Conservation (phyloP, 83 land plant genomes). For the Diphasiastrum complanatum region DNA sequence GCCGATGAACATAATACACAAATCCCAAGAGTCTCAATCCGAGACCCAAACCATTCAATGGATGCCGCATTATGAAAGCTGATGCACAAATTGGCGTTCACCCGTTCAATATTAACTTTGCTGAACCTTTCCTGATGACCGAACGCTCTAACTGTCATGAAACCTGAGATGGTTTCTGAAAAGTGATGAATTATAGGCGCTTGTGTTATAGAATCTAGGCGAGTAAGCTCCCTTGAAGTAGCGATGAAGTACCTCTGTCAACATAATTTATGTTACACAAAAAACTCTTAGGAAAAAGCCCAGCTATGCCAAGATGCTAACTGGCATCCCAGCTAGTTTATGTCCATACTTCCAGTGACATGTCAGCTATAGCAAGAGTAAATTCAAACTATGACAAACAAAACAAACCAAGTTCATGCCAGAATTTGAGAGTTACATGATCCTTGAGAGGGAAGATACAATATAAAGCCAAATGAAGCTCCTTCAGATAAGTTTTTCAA, state of each 20-base stretch:
- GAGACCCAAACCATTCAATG: conserved; percentile 33
- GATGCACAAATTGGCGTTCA: conserved; percentile 27
- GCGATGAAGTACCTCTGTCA: conserved; percentile 29
- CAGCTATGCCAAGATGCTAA: too few species aligned
- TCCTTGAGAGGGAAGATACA: too few species aligned
- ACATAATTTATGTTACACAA: too few species aligned
- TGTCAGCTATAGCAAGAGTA: too few species aligned
- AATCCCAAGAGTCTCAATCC: conserved; percentile 33
- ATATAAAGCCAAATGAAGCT: too few species aligned
- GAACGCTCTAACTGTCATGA: conserved; percentile 30
- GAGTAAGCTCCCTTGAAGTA: conserved; percentile 33
- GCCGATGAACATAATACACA: conserved; percentile 27
- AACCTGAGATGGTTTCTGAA: conserved; percentile 30
- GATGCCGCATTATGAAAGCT: conserved; percentile 30
- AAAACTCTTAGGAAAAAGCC: too few species aligned
- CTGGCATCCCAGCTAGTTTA: too few species aligned
- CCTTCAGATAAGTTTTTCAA: too few species aligned
- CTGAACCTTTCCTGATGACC: conserved; percentile 23
- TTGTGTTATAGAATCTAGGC: conserved; percentile 29
- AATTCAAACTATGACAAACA: too few species aligned
- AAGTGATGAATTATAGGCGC: conserved; percentile 35
- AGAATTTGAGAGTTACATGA: too few species aligned
- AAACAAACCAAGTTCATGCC: too few species aligned
- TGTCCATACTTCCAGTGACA: too few species aligned
- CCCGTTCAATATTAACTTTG: conserved; percentile 15